phyloP scores from a whole-genome alignment of 805 yeast genomes.

The Ogataea siamensis region DNA sequence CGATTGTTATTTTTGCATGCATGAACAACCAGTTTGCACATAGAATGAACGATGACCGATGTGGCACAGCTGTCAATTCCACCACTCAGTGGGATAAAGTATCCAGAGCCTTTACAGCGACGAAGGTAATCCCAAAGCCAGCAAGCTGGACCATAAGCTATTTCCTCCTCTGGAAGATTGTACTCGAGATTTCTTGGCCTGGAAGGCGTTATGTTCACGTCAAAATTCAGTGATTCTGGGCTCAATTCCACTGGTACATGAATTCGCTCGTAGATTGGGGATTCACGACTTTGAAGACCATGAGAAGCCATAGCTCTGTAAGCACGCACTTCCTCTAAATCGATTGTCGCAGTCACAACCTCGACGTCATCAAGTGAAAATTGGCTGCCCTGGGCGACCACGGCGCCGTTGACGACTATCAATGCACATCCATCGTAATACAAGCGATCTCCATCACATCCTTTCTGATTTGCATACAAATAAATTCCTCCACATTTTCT shows the following conservation, averaged over 20 bases:
- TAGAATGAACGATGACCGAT: slow-evolving; percentile 87
- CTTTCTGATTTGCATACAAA: slow-evolving; percentile 90
- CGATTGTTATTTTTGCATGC: slow-evolving; percentile 67
- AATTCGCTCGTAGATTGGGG: slow-evolving; percentile 50
- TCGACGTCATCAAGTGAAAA: slow-evolving; percentile 90
- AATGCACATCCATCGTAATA: slow-evolving; percentile 97
- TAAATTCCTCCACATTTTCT: slow-evolving; percentile 96
- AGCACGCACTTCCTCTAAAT: slow-evolving; percentile 84
- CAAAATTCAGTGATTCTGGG: slow-evolving; percentile 56
- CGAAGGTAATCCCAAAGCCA: slow-evolving; percentile 99
- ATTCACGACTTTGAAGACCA: slow-evolving; percentile 59
- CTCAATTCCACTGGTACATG: slow-evolving; percentile 65
- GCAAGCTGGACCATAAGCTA: slow-evolving; percentile 97
- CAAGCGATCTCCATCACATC: slow-evolving; percentile 97
- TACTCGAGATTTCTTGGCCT: slow-evolving; percentile 48
- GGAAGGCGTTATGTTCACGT: slow-evolving; percentile 62
- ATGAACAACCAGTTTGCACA: slow-evolving; percentile 81
- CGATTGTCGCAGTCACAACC: slow-evolving; percentile 92
- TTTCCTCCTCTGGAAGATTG: slow-evolving; percentile 91
- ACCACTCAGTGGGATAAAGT: slow-evolving; percentile 89
- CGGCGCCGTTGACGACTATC: slow-evolving; percentile 86
- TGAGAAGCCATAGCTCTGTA: slow-evolving; percentile 75
- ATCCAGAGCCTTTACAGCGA: slow-evolving; percentile 88
- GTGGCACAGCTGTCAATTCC: slow-evolving; percentile 99
- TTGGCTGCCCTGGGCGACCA: slow-evolving; percentile 92